Evolutionary conservation across 371 early-diverging fungal genomes (phyloP).

Genomic region (Paraphysoderma sedebokerense): DNA sequence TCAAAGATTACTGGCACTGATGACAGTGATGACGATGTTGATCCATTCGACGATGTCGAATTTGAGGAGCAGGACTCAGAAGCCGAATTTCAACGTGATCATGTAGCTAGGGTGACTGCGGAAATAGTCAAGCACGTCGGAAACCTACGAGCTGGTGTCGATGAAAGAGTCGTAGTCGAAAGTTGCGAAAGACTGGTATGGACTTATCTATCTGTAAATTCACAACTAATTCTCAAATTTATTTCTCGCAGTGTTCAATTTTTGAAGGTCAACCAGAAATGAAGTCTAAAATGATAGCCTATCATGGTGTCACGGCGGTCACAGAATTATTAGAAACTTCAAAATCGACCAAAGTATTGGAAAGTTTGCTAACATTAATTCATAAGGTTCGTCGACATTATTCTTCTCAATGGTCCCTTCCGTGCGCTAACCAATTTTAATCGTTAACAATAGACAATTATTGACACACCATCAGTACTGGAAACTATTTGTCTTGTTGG

Average conservation of each 20-base stretch:
- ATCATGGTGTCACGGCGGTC: conserved; percentile 29
- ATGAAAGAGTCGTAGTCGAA: conserved; percentile 26
- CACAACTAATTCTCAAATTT: background rate
- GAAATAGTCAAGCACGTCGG: background rate
- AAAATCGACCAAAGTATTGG: conserved; percentile 8
- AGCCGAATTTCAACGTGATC: background rate
- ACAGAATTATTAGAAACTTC: conserved; percentile 25
- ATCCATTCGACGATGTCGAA: conserved; percentile 25
- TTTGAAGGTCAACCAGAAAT: conserved; percentile 22
- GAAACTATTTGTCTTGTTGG: conserved; percentile 34
- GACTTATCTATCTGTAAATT: conserved; percentile 12
- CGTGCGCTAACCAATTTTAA: background rate
- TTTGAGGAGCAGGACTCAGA: conserved; percentile 14
- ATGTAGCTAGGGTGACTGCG: background rate
- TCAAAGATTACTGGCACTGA: too few relatives aligned
- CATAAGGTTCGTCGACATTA: conserved; percentile 12
- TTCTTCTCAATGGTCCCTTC: background rate
- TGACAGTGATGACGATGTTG: conserved; percentile 24
- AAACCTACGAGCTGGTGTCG: too few relatives aligned
- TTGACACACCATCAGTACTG: conserved; percentile 17
- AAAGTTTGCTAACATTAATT: conserved; percentile 18
- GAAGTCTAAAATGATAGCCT: conserved; percentile 19
- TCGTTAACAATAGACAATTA: conserved; percentile 8
- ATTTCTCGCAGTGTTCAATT: conserved; percentile 8
- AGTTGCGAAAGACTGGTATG: conserved; percentile 21